These are phyloP conservation scores for Acanthamoeba divionensis DNA, from an alignment of 208 protist species.

Conservation along the genomic window DNA sequence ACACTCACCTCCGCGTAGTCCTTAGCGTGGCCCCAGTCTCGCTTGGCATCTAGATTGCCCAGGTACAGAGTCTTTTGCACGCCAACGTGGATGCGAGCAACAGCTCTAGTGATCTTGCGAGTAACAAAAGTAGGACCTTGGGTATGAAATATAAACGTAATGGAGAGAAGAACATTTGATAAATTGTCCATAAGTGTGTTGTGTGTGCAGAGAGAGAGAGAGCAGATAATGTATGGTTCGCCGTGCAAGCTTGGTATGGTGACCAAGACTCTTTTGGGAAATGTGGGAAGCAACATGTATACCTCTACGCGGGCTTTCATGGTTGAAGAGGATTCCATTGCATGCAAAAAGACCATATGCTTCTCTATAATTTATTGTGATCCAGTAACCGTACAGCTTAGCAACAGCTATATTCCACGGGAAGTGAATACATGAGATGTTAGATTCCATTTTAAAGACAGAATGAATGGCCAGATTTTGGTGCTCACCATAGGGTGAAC, in stretches of 20 bases:
- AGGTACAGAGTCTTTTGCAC: conserved; percentile 82
- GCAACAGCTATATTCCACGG: conserved; percentile 77
- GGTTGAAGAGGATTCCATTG: conserved; percentile 96
- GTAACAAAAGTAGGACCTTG: conserved; percentile 90
- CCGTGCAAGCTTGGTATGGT: neutral
- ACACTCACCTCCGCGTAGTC: conserved; percentile 87
- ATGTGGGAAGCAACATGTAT: neutral
- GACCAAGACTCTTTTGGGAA: neutral
- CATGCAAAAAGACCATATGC: conserved; percentile 84
- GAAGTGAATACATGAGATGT: neutral
- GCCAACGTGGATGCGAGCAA: conserved; percentile 87
- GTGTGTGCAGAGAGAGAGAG: neutral
- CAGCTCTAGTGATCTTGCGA: conserved; percentile 91
- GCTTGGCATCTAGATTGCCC: conserved; percentile 89
- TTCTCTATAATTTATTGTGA: conserved; percentile 93
- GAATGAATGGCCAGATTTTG: neutral
- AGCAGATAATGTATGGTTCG: neutral
- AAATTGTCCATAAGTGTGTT: neutral
- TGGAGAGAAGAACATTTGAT: neutral
- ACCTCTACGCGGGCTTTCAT: conserved; percentile 92
- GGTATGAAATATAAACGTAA: neutral
- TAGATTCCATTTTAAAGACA: neutral
- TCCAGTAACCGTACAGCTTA: conserved; percentile 94
- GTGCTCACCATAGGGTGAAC: conserved; percentile 83
- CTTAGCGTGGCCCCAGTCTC: conserved; percentile 93